Evolutionary conservation across 2,329 filamentous ascomycete species (phyloP).

Genomic region (Gaeumannomyces sp.): DNA sequence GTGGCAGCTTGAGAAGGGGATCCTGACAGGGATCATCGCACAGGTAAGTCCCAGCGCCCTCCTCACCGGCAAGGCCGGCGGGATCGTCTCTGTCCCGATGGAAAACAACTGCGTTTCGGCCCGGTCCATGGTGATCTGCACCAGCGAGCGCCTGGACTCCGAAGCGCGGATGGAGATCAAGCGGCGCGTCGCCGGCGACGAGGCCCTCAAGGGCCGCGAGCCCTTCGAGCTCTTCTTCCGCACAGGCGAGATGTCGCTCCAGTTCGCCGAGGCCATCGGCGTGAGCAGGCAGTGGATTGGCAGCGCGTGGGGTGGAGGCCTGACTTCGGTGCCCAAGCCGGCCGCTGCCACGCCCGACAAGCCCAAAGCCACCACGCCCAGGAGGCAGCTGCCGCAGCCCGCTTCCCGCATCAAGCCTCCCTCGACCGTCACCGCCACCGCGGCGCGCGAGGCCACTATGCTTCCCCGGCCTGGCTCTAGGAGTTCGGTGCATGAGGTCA

Average conservation of each 20-base stretch:
- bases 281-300: conserved; percentile 6
- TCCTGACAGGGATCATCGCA: background rate
- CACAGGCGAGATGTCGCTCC: conserved; percentile 5
- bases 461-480: background rate
- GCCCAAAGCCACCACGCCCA: background rate
- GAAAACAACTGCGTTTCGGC: background rate
- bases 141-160: background rate
- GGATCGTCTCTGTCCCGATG: background rate
- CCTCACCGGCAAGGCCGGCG: background rate
- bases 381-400: background rate
- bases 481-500: too few species aligned
- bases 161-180: background rate
- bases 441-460: background rate
- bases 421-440: too few species aligned
- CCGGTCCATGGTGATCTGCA: conserved; percentile 6
- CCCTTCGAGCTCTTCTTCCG: conserved; percentile 6
- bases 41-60: background rate
- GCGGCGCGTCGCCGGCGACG: background rate
- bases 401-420: background rate
- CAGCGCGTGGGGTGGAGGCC: background rate
- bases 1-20: background rate
- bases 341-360: too few species aligned
- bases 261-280: conserved; percentile 6
- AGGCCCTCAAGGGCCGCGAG: background rate
- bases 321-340: too few species aligned